Base-by-base conservation (phyloP, 2,329 filamentous ascomycete genomes). In the Drechslera avenae region DNA sequence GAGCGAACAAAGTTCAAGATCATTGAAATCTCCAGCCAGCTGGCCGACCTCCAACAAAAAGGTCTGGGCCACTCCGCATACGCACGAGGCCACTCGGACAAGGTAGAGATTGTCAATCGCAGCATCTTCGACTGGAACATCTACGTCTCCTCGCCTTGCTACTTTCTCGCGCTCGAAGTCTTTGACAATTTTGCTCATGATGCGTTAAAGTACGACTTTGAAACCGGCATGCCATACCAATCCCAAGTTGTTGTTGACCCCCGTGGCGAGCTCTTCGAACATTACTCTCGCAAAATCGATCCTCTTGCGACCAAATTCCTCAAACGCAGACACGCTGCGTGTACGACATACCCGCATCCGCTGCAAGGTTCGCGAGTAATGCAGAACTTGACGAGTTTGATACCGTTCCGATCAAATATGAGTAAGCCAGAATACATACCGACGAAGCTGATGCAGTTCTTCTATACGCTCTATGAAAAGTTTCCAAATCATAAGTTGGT, bases 181-280 rank as follows among this genome's bases (percentile, higher is more conserved):
- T 96, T 97, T 68, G 94, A 99, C 79, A 99, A 99, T 77, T 97
- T 99, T 72, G 87, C 91, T 30, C 95, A 99, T 78, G 94, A 99
- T 76, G 84, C 87, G 52, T 86, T 99, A 56, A 92, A 95, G 57
- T 99, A 97, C 77, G 88, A 97, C 75, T 81, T 88, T 9, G 75
- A 81, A 53, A 95, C 91, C 9, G 89, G 91, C 71, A 79, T 88
- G 60, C 89, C 93, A 0, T 82, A 96, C 46, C 95, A 99, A 77
- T 91, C 91, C 41, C 87, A 87, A 56, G 92, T 97, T 12, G 81
- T 99, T 32, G 87, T 99, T 67, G 91, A 96, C 71, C 81, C 79
- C 7, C 79, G 86, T 34, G 93, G 93, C 67, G 92, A 97, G 68
- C 94, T 99, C 68, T 93, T 89, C 78, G 94, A 97, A 75, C 97